Conservation (phyloP, 176 grass and related monocot species). For the Juncus inflexus region DNA sequence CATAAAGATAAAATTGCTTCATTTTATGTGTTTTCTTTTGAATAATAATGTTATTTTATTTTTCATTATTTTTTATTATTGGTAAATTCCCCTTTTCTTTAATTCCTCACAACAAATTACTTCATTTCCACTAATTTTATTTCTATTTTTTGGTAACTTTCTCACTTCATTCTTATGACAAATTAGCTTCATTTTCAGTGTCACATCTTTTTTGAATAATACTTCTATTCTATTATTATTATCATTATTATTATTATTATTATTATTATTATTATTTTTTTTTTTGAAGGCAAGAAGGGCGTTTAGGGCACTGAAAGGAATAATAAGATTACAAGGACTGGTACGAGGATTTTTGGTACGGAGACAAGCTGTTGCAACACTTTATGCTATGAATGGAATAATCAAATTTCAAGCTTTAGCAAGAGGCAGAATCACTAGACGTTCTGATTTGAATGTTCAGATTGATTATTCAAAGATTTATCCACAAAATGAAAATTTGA, state of each 20-base stretch:
- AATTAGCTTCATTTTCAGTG: constrained; percentile 1
- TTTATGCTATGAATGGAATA: constrained; percentile 57
- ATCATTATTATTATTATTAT: not conserved
- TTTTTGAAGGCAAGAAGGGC: constrained; percentile 61
- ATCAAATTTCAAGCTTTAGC: constrained; percentile 71
- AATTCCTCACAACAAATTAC: too few relatives aligned
- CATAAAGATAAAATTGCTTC: not conserved
- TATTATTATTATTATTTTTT: constrained; percentile 4
- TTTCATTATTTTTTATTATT: not conserved
- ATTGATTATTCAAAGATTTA: constrained; percentile 24
- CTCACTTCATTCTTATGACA: not conserved
- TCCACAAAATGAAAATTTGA: constrained; percentile 28
- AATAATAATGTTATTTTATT: not conserved
- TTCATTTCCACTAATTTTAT: not conserved
- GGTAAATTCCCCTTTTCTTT: not conserved
- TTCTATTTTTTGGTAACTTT: not conserved
- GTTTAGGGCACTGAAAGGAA: constrained; percentile 68
- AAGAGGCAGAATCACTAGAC: constrained; percentile 56
- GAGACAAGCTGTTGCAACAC: constrained; percentile 82
- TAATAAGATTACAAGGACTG: constrained; percentile 75
- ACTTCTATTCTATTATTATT: not conserved
- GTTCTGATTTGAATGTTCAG: constrained; percentile 31
- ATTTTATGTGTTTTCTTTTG: not conserved
- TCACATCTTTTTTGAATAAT: not conserved
- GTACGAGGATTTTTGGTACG: constrained; percentile 85